Base-by-base conservation (phyloP, 805 yeast species). In the Kuraishia ogatae region DNA sequence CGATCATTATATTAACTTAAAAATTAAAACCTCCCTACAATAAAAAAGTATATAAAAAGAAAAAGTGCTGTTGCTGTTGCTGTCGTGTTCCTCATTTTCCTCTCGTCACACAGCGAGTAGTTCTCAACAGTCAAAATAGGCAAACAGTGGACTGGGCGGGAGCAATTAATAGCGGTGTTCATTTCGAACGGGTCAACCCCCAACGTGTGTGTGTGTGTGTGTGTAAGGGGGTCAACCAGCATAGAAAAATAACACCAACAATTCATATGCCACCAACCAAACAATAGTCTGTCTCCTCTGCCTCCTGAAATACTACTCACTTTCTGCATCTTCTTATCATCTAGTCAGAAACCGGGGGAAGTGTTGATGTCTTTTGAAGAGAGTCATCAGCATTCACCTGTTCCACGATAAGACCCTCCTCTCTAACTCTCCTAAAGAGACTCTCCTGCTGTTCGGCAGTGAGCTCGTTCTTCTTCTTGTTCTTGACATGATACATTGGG, bases 401-500 rank as follows among this genome's bases (percentile, higher is more conserved):
- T 50, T 50, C 46, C 24, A 35, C 39, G 43, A 47, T 19, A 39
- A 53, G 71, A 62, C 79, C 78, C 15, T 68, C 65, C 13, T 66
- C 59, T 58, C 69, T 68, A 59, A 72, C 76, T 54, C 63, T 68
- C 13, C 61, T 63, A 64, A 85, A 83, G 64, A 86, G 73, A 48
- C 70, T 77, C 15, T 74, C 77, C 61, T 78, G 74, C 69, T 85
- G 81, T n/a, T 66, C 79, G 43, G 69, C 67, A 28, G 81, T 65
- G 64, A 85, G 65, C 60, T 82, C 83, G 56, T 77, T 62, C 71
- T 83, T 81, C 76, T 84, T 79, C 79, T 84, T 83, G 62, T 78
- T 77, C 75, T 84, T 87, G 59, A 87, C 69, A 75, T 83, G 78
- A 71, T 84, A 85, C 79, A 83, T 76, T 71, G 93, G 96, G 72